Evolutionary conservation across 768 basidiomycete genomes (phyloP).

Genomic region (Pseudohyphozyma bogoriensis): DNA sequence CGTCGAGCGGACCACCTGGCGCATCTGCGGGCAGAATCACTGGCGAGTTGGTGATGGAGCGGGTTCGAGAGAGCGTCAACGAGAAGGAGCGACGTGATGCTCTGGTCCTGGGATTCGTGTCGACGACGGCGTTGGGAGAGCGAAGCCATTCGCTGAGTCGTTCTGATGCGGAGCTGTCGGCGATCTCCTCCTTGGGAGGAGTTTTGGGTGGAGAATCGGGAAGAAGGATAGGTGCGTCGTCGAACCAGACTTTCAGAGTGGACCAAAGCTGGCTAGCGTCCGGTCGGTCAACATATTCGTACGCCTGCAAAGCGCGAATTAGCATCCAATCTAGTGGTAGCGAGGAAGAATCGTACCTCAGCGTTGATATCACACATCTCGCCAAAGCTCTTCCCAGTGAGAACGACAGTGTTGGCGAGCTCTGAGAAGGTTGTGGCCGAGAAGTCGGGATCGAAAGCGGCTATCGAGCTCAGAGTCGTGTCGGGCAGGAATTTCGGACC

Average conservation of each 20-base stretch:
- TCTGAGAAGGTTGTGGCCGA: slow-evolving; percentile 9
- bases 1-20: slow-evolving; percentile 4
- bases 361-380: slow-evolving; percentile 22
- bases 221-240: slow-evolving; percentile 1
- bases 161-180: no score
- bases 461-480: slow-evolving; percentile 1
- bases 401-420: slow-evolving; percentile 14
- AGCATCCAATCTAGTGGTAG: neutral
- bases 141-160: slow-evolving; percentile 1
- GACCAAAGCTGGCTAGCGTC: slow-evolving; percentile 25
- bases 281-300: slow-evolving; percentile 1
- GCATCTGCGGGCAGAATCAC: slow-evolving; percentile 1
- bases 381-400: slow-evolving; percentile 8
- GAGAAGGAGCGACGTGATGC: slow-evolving; percentile 5
- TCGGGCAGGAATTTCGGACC: slow-evolving; percentile 10
- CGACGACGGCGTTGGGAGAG: neutral
- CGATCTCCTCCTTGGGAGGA: neutral
- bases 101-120: no score
- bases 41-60: slow-evolving; percentile 1
- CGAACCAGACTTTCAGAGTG: slow-evolving; percentile 21
- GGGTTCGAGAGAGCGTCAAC: neutral
- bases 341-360: neutral
- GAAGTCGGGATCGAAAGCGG: slow-evolving; percentile 20
- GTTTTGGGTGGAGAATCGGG: neutral
- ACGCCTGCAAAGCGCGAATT: neutral